Evolutionary conservation across 805 yeast species (phyloP).

Genomic region (Debaryomyces maramus): DNA sequence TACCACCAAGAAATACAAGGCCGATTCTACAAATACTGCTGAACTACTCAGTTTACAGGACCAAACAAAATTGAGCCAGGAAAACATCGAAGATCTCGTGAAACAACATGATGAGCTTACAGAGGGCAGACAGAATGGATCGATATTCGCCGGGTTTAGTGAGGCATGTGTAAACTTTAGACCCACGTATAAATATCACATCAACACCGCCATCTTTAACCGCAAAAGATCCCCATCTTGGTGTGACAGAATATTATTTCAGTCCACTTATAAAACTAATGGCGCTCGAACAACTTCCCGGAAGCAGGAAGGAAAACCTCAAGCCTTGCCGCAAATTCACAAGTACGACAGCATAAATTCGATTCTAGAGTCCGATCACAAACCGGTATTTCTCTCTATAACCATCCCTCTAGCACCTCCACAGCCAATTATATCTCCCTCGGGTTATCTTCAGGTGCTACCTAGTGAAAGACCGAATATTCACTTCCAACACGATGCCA

Average conservation of each 20-base stretch:
- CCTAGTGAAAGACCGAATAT: conserved; percentile 19
- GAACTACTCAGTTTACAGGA: conserved; percentile 26
- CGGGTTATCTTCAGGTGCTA: conserved; percentile 31
- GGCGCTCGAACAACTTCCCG: neutral
- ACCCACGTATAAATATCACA: conserved; percentile 77
- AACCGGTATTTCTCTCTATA: conserved; percentile 64
- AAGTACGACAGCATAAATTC: conserved; percentile 51
- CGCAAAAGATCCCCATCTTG: conserved; percentile 73
- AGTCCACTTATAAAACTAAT: conserved; percentile 34
- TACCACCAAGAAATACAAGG: conserved; percentile 30
- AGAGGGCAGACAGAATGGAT: conserved; percentile 37
- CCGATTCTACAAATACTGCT: conserved; percentile 10
- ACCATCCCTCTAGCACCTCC: conserved; percentile 48
- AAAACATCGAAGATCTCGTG: conserved; percentile 21
- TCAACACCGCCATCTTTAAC: conserved; percentile 54
- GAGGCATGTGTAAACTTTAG: conserved; percentile 66
- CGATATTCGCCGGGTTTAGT: conserved; percentile 58
- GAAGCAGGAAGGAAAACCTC: neutral
- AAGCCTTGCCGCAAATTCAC: conserved; percentile 25
- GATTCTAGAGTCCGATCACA: conserved; percentile 70
- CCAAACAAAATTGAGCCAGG: conserved; percentile 14
- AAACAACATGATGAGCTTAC: conserved; percentile 52
- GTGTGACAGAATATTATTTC: conserved; percentile 82
- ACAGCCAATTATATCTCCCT: conserved; percentile 23
- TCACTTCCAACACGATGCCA: conserved; percentile 12